phyloP scores from a whole-genome alignment of 306 rosid species.

The Dalbergia cochinchinensis region DNA sequence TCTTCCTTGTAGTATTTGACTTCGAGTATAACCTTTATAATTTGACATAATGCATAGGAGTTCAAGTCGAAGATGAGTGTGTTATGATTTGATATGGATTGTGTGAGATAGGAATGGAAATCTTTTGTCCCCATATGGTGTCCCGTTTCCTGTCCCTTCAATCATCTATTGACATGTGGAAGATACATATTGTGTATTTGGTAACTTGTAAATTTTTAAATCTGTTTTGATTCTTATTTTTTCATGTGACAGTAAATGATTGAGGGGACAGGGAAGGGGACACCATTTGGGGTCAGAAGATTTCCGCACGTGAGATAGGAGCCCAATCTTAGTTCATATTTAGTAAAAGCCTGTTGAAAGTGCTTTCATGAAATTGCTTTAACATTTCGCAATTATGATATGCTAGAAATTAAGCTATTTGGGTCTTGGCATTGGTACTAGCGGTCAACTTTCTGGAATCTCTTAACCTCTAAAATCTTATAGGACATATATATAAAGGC shows the following conservation, averaged over 20 bases:
- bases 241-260: too few relatives aligned
- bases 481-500: background rate
- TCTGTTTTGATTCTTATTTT: too few relatives aligned
- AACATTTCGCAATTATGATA: conserved; percentile 2
- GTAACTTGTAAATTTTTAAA: too few relatives aligned
- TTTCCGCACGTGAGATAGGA: background rate
- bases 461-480: conserved; percentile 15
- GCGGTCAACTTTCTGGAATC: background rate
- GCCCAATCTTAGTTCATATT: background rate
- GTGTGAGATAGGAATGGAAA: background rate
- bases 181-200: too few relatives aligned
- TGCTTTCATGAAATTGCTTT: conserved; percentile 23
- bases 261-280: background rate
- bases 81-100: conserved; percentile 8
- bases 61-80: conserved; percentile 15
- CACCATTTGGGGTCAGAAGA: too few relatives aligned
- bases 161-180: too few relatives aligned
- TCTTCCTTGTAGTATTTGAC: conserved; percentile 20
- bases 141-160: too few relatives aligned
- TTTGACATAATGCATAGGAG: background rate
- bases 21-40: conserved; percentile 4
- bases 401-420: conserved; percentile 24
- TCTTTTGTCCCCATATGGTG: too few relatives aligned
- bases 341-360: conserved; percentile 10
- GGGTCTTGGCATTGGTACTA: conserved; percentile 11